Evolutionary conservation across 2,329 filamentous ascomycete species (phyloP), one percentile per base, ranked within the genome.

Genomic region (Ophiostoma fasciatum): DNA sequence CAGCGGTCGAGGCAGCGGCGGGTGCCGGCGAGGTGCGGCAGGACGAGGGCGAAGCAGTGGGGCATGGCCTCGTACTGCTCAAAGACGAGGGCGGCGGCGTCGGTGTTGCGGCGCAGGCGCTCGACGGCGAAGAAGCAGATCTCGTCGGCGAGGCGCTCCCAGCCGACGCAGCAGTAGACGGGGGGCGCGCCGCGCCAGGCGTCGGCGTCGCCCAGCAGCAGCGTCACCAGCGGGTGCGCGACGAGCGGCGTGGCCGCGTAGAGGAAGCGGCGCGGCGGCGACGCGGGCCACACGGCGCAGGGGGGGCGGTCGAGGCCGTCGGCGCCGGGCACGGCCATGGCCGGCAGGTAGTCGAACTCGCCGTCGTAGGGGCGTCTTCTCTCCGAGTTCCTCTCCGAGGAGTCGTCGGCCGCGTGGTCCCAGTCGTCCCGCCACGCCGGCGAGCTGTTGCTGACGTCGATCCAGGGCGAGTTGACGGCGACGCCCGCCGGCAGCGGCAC

Each of bases 41-140:
- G 55, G 1, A 82, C 43, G 43, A 74, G 48, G 1, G 67, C 71
- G 49, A 83, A 88, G 46, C 71, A 74, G 55, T 87, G 82, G 36
- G 82, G 80, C 82, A 88, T 88, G 4, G 73, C 78, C 52, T 85
- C 76, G 51, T 75, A 90, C 55, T 83, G 71, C 51, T 82, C 72
- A 48, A 75, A 79, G 4, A 71, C 62, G 0, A 87, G 69, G 0
- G 48, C 49, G 0, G 78, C 76, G 0, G 77, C 77, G 5, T 70
- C 73, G n/a, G n/a, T n/a, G 31, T 79, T 69, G 7, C 48, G 44
- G 13, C 61, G 60, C 10, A 81, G 60, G 27, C 65, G 63, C 28
- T 59, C 55, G 0, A 75, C 78, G 0, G 75, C 78, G 3, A 82
- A 50, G 35, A 71, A 71, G 43, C 64, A 65, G 41, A 64, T 66